A percentile compares a stretch with the other conserved stretches of the same genome.
Evolutionary conservation across 2,329 filamentous ascomycete genomes (phyloP).

Genomic region (Alternaria solani): DNA sequence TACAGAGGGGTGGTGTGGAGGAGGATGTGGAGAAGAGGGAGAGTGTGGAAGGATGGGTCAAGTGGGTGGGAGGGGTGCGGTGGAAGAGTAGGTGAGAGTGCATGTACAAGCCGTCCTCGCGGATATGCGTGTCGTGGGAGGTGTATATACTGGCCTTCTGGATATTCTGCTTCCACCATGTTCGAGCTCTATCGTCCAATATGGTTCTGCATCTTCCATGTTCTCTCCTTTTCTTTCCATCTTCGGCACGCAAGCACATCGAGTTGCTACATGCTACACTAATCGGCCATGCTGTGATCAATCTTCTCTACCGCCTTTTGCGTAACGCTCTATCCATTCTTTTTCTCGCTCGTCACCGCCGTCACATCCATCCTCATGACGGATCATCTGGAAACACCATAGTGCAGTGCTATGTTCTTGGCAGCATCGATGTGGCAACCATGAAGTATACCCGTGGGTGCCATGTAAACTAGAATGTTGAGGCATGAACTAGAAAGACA

Average conservation of each 20-base stretch:
- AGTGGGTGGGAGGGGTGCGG: conserved; percentile 75
- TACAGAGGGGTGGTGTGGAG: conserved; percentile 78
- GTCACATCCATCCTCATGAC: not conserved
- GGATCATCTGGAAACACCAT: not conserved
- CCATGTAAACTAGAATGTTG: not conserved
- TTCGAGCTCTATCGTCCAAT: not conserved
- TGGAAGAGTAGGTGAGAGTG: conserved; percentile 69
- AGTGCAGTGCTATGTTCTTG: not conserved
- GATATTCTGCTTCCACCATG: no score
- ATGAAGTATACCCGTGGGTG: not conserved
- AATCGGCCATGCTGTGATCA: not conserved
- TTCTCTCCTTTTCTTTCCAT: not conserved
- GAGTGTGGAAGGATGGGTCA: conserved; percentile 74
- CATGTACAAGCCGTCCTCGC: not conserved
- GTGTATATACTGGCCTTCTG: not conserved
- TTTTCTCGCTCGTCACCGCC: not conserved
- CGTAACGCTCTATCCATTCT: not conserved
- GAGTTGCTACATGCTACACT: no score
- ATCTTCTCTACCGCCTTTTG: not conserved
- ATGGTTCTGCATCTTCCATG: not conserved
- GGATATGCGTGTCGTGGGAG: not conserved
- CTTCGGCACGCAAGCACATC: not conserved
- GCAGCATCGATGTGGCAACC: not conserved
- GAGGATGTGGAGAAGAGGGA: conserved; percentile 66
- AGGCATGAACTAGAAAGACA: not conserved